Percentiles rank a stretch among this genome's conserved stretches.
phyloP scores from a whole-genome alignment of 1,284 basidiomycete genomes.

The Pseudozyma thailandica region DNA sequence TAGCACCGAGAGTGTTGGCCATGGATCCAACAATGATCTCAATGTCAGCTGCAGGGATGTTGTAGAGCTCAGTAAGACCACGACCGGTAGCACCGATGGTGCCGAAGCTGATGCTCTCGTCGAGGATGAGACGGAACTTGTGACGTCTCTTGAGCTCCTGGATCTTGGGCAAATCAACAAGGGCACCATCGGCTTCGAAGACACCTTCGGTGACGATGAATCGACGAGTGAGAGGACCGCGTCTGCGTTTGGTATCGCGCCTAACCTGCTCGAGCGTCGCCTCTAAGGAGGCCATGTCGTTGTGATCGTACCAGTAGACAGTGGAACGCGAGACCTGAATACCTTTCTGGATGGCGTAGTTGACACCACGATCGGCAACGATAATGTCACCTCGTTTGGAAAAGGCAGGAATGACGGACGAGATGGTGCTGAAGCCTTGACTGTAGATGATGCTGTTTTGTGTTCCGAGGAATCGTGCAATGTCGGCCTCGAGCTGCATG shows the following conservation, averaged over 20 bases:
- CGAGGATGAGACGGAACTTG: constrained; percentile 94
- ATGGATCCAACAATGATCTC: constrained; percentile 79
- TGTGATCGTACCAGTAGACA: constrained; percentile 93
- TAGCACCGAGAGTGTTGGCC: constrained; percentile 83
- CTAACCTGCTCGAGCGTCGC: constrained; percentile 84
- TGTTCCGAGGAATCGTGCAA: constrained; percentile 89
- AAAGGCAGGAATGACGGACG: constrained; percentile 95
- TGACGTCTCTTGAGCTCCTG: constrained; percentile 94
- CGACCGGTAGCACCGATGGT: constrained; percentile 91
- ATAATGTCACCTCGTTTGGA: constrained; percentile 98
- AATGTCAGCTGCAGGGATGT: constrained; percentile 76
- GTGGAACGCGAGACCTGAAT: constrained; percentile 93
- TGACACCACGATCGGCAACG: constrained; percentile 93
- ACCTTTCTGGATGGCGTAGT: constrained; percentile 97
- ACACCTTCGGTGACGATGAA: constrained; percentile 98
- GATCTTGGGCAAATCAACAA: constrained; percentile 88
- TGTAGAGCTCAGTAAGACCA: constrained; percentile 91
- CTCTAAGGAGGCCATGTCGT: constrained; percentile 89
- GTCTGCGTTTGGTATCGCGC: constrained; percentile 86
- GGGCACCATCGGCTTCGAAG: constrained; percentile 92
- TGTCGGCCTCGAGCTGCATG: constrained; percentile 84
- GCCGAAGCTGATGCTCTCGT: constrained; percentile 93
- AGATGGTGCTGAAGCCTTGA: constrained; percentile 90
- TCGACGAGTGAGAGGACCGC: constrained; percentile 82
- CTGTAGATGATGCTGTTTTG: constrained; percentile 92